Evolutionary conservation across 768 basidiomycete genomes (phyloP), one percentile per base, ranked within the genome.

Genomic region (Pholiota molesta): DNA sequence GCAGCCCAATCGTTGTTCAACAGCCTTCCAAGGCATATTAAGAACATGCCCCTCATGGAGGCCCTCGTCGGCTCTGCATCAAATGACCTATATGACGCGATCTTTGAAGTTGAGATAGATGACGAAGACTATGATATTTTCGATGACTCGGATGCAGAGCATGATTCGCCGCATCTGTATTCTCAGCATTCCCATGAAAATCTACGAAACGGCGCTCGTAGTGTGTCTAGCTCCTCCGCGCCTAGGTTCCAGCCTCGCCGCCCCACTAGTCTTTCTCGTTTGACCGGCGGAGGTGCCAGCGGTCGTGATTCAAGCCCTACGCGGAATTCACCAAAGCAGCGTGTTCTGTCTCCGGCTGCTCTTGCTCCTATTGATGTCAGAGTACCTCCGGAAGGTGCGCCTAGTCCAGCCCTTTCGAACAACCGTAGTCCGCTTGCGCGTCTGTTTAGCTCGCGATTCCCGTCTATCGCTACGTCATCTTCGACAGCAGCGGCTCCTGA

Each of bases 31-130:
- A 84, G 88, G 37, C 84, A 84, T 45, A 83, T 94, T 68, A 91
- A 89, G 73, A 81, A 82, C 55, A 86, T 92, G 72, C 90, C 91
- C 0, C 74, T 94, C 45, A 72, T 94, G 14, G 92, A 94, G 66
- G 88, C 88, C 16, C 71, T 95, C 16, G 83, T 92, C n/a, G 91
- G 92, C 26, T 84, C 88, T 6, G 78, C 85, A 16, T 80, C 86
- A 16, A 83, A 80, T 56, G 86, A 90, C 61, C 68, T 94, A 17
- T 89, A 89, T 67, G 90, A 90, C 55, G 90, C 90, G 1, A 90
- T 94, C 45, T 93, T 95, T 67, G 89, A 91, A 58, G 83, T 90
- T 1, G 88, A 91, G 28, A 69, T 82, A 21, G 60, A 69, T 3
- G 71, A 74, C 3, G 71, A 74, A 35, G 81, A 86, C 9, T 73